These are phyloP conservation scores for Fusarium bulbicola DNA, from an alignment of 2,329 filamentous ascomycete species.

Conservation along the genomic window DNA sequence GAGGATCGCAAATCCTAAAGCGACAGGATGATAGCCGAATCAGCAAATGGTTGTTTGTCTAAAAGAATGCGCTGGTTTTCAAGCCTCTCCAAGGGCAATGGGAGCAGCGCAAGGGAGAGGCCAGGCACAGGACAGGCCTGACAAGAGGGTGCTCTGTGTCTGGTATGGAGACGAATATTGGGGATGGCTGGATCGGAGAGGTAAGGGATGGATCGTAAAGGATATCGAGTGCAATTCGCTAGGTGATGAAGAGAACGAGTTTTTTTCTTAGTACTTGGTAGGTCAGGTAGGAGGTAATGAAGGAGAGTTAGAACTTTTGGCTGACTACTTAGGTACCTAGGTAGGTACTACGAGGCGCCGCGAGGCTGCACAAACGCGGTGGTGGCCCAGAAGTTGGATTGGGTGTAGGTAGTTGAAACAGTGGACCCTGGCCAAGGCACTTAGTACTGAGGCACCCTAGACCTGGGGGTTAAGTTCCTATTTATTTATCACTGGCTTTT, in stretches of 20 bases:
- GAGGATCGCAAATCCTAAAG: neutral
- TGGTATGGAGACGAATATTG: constrained; percentile 29
- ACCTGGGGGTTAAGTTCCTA: neutral
- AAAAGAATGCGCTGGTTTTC: constrained; percentile 10
- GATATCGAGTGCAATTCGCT: constrained; percentile 18
- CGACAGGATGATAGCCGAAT: neutral
- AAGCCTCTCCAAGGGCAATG: constrained; percentile 35
- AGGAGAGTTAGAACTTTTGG: constrained; percentile 14
- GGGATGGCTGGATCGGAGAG: constrained; percentile 7
- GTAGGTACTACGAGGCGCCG: constrained; percentile 19
- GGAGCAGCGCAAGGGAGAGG: constrained; percentile 36
- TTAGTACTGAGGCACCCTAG: neutral
- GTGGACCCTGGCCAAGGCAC: neutral
- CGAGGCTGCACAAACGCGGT: constrained; percentile 38
- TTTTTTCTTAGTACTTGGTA: neutral
- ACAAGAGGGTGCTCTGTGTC: constrained; percentile 12
- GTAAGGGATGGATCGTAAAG: constrained; percentile 22
- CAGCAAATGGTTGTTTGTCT: neutral
- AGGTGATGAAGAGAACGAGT: constrained; percentile 13
- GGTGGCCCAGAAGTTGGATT: constrained; percentile 19
- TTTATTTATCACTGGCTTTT: neutral
- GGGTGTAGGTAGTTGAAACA: neutral
- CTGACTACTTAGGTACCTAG: neutral
- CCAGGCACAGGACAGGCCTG: neutral
- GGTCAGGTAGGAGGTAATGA: neutral